Percentiles rank a stretch among this genome's conserved stretches.
phyloP scores from a whole-genome alignment of 108 stramenopile genomes.

The Craspedostauros australis region DNA sequence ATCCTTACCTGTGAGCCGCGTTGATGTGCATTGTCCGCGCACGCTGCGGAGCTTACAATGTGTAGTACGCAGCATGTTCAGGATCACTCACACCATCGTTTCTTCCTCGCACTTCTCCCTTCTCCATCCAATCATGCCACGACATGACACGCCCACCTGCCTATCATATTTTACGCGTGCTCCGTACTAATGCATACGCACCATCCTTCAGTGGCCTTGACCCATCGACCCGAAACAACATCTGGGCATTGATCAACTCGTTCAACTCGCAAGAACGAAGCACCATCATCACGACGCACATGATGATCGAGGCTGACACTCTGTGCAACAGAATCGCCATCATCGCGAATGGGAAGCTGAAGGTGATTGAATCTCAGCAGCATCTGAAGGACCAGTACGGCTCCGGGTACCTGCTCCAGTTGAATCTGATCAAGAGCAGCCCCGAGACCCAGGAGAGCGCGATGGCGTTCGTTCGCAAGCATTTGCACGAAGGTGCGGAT shows the following conservation, averaged over 20 bases:
- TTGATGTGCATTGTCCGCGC: no score
- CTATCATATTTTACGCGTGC: no score
- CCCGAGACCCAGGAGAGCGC: conserved; percentile 25
- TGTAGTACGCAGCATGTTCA: no score
- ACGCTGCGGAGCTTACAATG: no score
- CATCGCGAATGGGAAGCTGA: conserved; percentile 69
- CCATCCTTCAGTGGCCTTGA: conserved; percentile 56
- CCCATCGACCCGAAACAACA: conserved; percentile 49
- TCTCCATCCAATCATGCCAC: background rate
- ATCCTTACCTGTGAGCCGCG: no score
- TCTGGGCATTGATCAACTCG: conserved; percentile 48
- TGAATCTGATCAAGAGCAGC: conserved; percentile 30
- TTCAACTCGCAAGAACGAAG: conserved; percentile 40
- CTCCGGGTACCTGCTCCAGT: conserved; percentile 42
- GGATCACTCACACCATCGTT: no score
- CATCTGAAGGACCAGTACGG: conserved; percentile 71
- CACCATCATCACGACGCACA: conserved; percentile 88
- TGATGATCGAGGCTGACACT: conserved; percentile 92
- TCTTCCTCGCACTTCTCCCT: no score
- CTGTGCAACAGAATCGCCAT: conserved; percentile 89
- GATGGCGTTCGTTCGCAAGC: conserved; percentile 27
- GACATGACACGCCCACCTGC: background rate
- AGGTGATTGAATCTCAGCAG: conserved; percentile 70
- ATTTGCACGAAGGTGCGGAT: conserved; percentile 32
- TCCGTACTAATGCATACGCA: no score